Conservation (phyloP, 2,329 filamentous ascomycete genomes). For the Bretziella fagacearum region DNA sequence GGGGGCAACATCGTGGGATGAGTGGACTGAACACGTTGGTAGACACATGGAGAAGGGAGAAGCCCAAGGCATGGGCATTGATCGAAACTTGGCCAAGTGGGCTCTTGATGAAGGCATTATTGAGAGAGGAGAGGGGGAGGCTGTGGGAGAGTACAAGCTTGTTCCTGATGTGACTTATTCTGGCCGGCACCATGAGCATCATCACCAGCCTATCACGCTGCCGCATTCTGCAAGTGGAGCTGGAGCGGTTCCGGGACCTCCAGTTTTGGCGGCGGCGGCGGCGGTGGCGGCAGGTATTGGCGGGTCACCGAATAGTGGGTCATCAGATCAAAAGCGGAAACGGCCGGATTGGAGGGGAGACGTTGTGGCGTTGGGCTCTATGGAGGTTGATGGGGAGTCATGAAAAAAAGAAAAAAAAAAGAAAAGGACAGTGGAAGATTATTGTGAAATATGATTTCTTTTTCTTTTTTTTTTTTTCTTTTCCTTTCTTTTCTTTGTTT, state of each 20-base stretch:
- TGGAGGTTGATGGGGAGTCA: slow-evolving; percentile 11
- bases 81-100: slow-evolving; percentile 41
- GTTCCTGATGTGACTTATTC: slow-evolving; percentile 14
- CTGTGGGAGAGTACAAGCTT: slow-evolving; percentile 40
- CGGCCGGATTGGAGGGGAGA: slow-evolving; percentile 12
- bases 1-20: slow-evolving; percentile 64
- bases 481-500: background rate
- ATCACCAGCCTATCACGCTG: slow-evolving; percentile 13
- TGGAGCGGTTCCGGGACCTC: background rate
- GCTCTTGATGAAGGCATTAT: slow-evolving; percentile 48
- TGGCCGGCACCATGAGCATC: slow-evolving; percentile 14
- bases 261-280: background rate
- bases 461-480: background rate
- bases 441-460: background rate
- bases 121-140: slow-evolving; percentile 29
- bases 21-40: slow-evolving; percentile 84
- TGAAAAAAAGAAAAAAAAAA: too few relatives aligned
- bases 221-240: background rate
- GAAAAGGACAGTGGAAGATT: background rate
- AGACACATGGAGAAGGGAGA: slow-evolving; percentile 69
- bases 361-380: slow-evolving; percentile 6
- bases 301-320: background rate
- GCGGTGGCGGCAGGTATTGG: background rate
- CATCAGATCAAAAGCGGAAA: slow-evolving; percentile 13
- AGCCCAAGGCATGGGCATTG: slow-evolving; percentile 38